Percentiles rank a stretch among this genome's conserved stretches.
Conservation (phyloP, 331 rosid genomes). For the Rosa hybrid region DNA sequence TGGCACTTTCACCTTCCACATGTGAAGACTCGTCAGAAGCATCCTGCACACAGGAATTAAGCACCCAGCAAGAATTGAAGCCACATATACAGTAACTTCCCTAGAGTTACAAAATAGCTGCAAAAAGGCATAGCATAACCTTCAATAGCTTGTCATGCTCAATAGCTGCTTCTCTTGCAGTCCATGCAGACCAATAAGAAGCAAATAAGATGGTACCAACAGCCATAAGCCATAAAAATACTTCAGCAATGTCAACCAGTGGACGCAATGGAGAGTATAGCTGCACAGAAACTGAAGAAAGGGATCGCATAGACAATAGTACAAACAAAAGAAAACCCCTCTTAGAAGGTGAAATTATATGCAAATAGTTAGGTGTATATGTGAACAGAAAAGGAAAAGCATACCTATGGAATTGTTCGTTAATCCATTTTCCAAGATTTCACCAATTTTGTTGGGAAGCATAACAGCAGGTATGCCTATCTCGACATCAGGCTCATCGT, state of each 20-base stretch:
- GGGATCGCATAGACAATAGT: conserved; percentile 31
- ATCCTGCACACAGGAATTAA: conserved; percentile 58
- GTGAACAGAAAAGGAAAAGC: conserved; percentile 23
- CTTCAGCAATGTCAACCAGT: conserved; percentile 92
- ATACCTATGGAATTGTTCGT: conserved; percentile 55
- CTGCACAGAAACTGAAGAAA: conserved; percentile 82
- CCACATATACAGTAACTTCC: conserved; percentile 15
- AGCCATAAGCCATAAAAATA: conserved; percentile 99
- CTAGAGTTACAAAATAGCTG: conserved; percentile 3
- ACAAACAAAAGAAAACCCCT: conserved; percentile 17
- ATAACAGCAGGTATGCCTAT: conserved; percentile 93
- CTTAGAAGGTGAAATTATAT: conserved; percentile 1
- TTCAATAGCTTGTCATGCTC: conserved; percentile 91
- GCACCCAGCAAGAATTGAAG: conserved; percentile 18
- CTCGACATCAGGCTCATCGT: conserved; percentile 64
- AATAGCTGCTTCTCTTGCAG: conserved; percentile 83
- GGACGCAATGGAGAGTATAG: conserved; percentile 97
- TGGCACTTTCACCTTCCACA: conserved; percentile 59
- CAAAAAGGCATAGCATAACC: conserved; percentile 42
- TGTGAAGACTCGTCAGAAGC: conserved; percentile 62
- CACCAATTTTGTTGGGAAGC: conserved; percentile 95
- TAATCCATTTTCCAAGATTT: conserved; percentile 56
- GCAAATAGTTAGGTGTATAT: conserved; percentile 3
- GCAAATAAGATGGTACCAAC: conserved; percentile 93
- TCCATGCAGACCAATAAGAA: conserved; percentile 99